Base-by-base conservation (phyloP, 345 rosid species). In the Hirschfeldia incana region DNA sequence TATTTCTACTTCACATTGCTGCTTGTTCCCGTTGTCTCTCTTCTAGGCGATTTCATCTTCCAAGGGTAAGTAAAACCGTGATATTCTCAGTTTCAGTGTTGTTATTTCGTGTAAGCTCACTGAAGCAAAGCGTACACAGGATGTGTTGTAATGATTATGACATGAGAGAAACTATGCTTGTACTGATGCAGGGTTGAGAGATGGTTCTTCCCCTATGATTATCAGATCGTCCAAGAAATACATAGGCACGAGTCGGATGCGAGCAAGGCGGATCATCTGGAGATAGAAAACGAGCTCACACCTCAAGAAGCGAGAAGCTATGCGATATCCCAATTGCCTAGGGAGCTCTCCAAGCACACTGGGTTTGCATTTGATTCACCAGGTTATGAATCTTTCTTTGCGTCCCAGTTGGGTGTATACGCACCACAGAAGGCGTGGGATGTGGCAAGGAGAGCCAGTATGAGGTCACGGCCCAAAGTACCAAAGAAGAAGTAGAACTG, bases 341-440 rank as follows among this genome's bases (percentile, higher is more conserved):
- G 97, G 51, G 98, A 92, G 78, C 66, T 89, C 78, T 96, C 99
- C 6, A 93, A 76, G 78, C 97, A 96, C 82, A 93, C 93, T 10
- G 99, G 99, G 1, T 96, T 93, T 64, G 98, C 99, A 6, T 96
- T 96, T 3, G 99, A 94, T 76, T 96, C 99, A 1, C 99, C 99
- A 2, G 99, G 97, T 12, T 96, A 92, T 8, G 99, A 96, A 81
- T 96, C 98, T 28, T 96, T 96, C 85, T 96, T 96, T 15, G 99
- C 99, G 9, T 76, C 97, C 30, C 97, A 96, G 81, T 76, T 87
- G 6, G 99, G 99, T 59, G 63, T 92, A 3, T 80, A 83, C 74
- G 97, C 94, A n/a, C 98, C 98, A 1, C 97, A 92, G 33, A 96
- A 91, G 86, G 91, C 98, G 26, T 96, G 99, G 98, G 99, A 96